Conservation (phyloP, 2,329 filamentous ascomycete species). For the Xylariaceae sp. region DNA sequence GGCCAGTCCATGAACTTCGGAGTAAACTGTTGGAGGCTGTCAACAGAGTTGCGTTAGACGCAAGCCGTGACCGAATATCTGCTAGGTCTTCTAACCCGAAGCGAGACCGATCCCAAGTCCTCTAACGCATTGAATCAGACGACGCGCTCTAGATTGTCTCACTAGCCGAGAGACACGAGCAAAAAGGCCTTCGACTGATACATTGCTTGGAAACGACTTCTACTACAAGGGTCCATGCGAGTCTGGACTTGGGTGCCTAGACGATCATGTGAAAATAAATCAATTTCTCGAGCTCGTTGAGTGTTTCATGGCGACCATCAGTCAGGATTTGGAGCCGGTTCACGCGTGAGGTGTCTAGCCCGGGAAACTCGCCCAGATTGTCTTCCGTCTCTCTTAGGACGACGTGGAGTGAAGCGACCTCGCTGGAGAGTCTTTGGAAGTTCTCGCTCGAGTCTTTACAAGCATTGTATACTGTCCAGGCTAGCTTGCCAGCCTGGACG, state of each 20-base stretch:
- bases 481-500: constrained; percentile 17
- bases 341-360: constrained; percentile 18
- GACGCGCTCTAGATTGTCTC: too few relatives aligned
- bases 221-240: neutral
- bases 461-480: constrained; percentile 25
- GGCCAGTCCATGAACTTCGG: constrained; percentile 17
- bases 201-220: too few relatives aligned
- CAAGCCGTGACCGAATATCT: constrained; percentile 23
- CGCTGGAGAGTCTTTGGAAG: constrained; percentile 22
- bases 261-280: constrained; percentile 23
- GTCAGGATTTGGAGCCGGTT: constrained; percentile 19
- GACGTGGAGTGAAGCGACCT: constrained; percentile 26
- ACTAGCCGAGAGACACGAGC: too few relatives aligned
- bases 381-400: constrained; percentile 27
- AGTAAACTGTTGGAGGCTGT: constrained; percentile 24
- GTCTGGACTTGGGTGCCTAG: constrained; percentile 23
- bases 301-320: constrained; percentile 17
- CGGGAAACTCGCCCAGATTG: constrained; percentile 17
- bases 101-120: constrained; percentile 27
- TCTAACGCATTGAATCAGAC: constrained; percentile 1
- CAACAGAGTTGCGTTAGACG: constrained; percentile 23
- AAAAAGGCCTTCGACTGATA: too few relatives aligned
- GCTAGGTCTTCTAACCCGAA: constrained; percentile 25
- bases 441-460: constrained; percentile 28
- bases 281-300: constrained; percentile 23